Evolutionary conservation across 352 stramenopile species (phyloP).

Genomic region (Pythium coloratum): DNA sequence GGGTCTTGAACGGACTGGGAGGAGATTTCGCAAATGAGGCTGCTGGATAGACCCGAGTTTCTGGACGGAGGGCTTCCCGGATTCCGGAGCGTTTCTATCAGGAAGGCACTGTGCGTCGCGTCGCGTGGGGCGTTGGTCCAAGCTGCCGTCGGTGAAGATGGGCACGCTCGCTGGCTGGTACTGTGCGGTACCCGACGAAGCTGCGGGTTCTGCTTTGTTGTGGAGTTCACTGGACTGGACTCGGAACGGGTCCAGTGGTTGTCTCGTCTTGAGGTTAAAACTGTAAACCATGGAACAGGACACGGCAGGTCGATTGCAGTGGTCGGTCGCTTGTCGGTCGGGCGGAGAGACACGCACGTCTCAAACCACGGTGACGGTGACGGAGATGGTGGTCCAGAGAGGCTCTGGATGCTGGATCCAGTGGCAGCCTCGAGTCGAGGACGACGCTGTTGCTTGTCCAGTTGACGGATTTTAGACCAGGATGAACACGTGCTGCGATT

Average conservation of each 20-base stretch:
- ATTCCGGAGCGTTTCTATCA: neutral
- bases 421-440: neutral
- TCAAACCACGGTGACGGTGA: neutral
- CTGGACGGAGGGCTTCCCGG: neutral
- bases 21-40: neutral
- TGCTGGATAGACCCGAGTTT: neutral
- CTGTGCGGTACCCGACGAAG: neutral
- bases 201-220: neutral
- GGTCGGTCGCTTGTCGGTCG: conserved; percentile 2
- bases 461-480: neutral
- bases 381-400: neutral
- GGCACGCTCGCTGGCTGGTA: neutral
- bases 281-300: conserved; percentile 7
- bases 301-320: neutral
- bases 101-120: neutral
- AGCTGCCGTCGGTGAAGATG: neutral
- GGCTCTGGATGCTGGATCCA: neutral
- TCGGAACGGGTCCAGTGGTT: neutral
- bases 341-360: conserved; percentile 2
- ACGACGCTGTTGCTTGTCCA: neutral
- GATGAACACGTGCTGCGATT: neutral
- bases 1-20: neutral
- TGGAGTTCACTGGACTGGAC: neutral
- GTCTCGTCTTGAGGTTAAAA: neutral
- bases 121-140: neutral